Conservation (phyloP, 1,284 basidiomycete species). For the Mixia osmundae region DNA sequence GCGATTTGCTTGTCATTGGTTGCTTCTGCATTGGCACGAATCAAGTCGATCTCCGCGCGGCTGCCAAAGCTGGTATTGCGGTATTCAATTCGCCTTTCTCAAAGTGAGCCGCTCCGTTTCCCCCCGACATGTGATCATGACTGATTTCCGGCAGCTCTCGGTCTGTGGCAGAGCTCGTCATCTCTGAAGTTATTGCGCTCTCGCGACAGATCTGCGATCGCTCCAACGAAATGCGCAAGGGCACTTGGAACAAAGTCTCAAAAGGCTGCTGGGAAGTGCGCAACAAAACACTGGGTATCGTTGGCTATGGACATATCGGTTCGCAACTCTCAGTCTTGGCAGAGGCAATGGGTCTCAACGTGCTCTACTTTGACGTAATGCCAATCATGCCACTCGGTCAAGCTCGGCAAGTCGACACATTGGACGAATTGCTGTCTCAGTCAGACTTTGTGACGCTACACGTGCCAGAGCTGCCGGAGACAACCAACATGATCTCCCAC, state of each 20-base stretch:
- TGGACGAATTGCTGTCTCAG: conserved; percentile 48
- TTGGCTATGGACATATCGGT: conserved; percentile 98
- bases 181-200: conserved; percentile 77
- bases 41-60: conserved; percentile 75
- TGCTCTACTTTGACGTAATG: conserved; percentile 85
- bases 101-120: conserved; percentile 28
- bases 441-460: conserved; percentile 92
- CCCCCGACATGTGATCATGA: not conserved
- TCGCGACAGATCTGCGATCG: conserved; percentile 88
- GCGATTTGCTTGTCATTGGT: conserved; percentile 48
- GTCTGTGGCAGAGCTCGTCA: conserved; percentile 93
- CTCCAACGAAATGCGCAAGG: conserved; percentile 59
- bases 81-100: conserved; percentile 99
- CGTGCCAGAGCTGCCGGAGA: conserved; percentile 89
- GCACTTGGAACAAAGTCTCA: conserved; percentile 97
- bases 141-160: conserved; percentile 36
- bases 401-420: conserved; percentile 64
- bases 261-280: conserved; percentile 96
- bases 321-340: conserved; percentile 91
- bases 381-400: conserved; percentile 96
- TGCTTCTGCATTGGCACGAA: conserved; percentile 99
- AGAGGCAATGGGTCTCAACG: conserved; percentile 86
- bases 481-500: conserved; percentile 71
- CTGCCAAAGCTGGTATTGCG: conserved; percentile 67
- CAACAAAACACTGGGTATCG: conserved; percentile 91